These are phyloP conservation scores for Dendrobium officinale DNA, from an alignment of 106 monocot species.

Conservation along the genomic window DNA sequence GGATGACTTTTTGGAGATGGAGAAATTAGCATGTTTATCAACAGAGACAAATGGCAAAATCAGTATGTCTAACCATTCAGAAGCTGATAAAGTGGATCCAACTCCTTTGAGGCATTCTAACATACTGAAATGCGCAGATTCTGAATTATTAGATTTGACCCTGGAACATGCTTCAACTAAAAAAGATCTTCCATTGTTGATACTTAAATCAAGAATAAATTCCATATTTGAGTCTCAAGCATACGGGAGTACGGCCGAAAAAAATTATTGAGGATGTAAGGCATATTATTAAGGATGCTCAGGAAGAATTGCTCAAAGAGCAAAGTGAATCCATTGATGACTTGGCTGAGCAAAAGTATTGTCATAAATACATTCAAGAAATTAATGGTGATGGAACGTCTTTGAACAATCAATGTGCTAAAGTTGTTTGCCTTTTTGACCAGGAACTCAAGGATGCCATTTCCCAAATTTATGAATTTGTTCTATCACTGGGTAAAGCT, in stretches of 20 bases:
- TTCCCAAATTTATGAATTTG: slow-evolving; percentile 47
- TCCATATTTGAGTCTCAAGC: slow-evolving; percentile 22
- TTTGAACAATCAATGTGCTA: not conserved
- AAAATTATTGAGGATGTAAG: slow-evolving; percentile 36
- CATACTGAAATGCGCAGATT: slow-evolving; percentile 21
- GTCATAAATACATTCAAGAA: slow-evolving; percentile 6
- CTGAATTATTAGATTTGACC: slow-evolving; percentile 1
- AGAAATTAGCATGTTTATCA: slow-evolving; percentile 39
- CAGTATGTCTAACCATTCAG: not conserved
- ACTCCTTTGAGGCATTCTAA: not conserved
- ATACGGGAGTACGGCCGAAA: slow-evolving; percentile 8
- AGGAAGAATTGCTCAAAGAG: slow-evolving; percentile 19
- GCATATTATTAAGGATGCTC: slow-evolving; percentile 25
- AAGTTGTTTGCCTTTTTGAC: not conserved
- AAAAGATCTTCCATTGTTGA: slow-evolving; percentile 13
- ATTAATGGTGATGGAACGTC: not conserved
- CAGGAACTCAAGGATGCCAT: slow-evolving; percentile 37
- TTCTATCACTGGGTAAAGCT: slow-evolving; percentile 36
- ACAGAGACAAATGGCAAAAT: slow-evolving; percentile 23
- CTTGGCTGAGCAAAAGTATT: slow-evolving; percentile 9
- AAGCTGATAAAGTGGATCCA: slow-evolving; percentile 1
- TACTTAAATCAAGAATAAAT: slow-evolving; percentile 39
- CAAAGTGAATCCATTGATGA: slow-evolving; percentile 1
- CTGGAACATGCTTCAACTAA: not conserved
- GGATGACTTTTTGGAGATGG: slow-evolving; percentile 64